Evolutionary conservation across 2,329 filamentous ascomycete species (phyloP), one percentile per base, ranked within the genome.

Genomic region (Reticulascus tulasneorum): DNA sequence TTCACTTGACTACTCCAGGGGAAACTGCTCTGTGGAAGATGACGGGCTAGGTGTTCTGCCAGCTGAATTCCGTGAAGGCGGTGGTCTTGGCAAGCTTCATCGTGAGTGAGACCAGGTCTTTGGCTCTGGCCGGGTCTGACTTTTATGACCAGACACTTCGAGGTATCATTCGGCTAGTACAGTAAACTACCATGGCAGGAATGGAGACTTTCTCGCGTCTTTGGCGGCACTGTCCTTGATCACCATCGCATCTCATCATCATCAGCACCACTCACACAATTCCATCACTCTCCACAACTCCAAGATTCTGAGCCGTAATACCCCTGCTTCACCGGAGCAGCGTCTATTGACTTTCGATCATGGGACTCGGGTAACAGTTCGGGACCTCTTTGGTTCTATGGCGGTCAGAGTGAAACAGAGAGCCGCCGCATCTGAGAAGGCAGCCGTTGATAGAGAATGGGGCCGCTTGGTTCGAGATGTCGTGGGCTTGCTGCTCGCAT

Each of bases 61-160:
- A 1, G 52, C 58, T 2, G 90, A 96, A 47, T 96, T 97, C 49
- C 53, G 54, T n/a, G 66, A 75, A 4, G 57, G 63, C 29, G 88
- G 88, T 5, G 83, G 85, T 0, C 66, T 96, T 13, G 84, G 79
- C 17, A 86, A 81, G 59, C 64, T 77, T 33, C 77, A 93, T 55
- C 78, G 86, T 91, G 64, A 51, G 78, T 63, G 23, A 13, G 21
- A n/a, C 12, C n/a, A n/a, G n/a, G n/a, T n/a, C n/a, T n/a, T n/a
- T n/a, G n/a, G n/a, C n/a, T n/a, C n/a, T n/a, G n/a, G n/a, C n/a
- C n/a, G n/a, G n/a, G n/a, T n/a, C n/a, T n/a, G n/a, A n/a, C n/a
- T n/a, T n/a, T n/a, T n/a, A n/a, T n/a, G n/a, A n/a, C n/a, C 38
- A 93, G 89, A 84, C 58, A 93, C 91, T 1, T 96, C 90, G 3